Base-by-base conservation (phyloP, 1,284 basidiomycete species). In the Malassezia brasiliensis region DNA sequence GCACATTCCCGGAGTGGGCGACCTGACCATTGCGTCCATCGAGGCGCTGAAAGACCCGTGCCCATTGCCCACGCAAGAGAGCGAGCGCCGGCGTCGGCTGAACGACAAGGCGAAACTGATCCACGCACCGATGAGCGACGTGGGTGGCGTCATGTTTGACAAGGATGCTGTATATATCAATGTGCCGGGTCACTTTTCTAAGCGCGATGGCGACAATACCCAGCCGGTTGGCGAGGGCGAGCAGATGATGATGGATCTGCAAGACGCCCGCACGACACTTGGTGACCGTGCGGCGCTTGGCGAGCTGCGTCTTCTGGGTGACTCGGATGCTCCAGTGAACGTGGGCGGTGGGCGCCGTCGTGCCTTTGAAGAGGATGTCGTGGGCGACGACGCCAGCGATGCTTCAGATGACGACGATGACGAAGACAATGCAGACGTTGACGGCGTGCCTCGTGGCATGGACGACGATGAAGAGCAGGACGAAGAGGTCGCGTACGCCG, bases 121-220 rank as follows among this genome's bases (percentile, higher is more conserved):
- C 7, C 90, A 98, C 76, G 94, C 94, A 7, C 94, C 94, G 1
- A 96, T 98, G 93, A 93, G 88, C 74, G 93, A 96, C 69, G 86
- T 96, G 2, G 93, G 93, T 19, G 94, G 93, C 8, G 84, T 99
- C 59, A 85, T 89, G 78, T 96, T 94, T 72, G 94, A 99, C 79
- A 96, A 96, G 76, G 94, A 98, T 69, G 90, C 91, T 0, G 91
- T 98, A 2, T 99, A 89, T 79, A 87, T 99, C 66, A 96, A 96
- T 70, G 91, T 96, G 3, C 88, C 89, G 3, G 94, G 94, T 1
- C 90, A 82, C 69, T 98, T 98, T 69, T 85, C 88, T 5, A 52
- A 49, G 50, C 74, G 77, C 45, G 76, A 76, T 38, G 75, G 76
- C 50, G 53, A 60, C 41, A 76, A 76, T 39, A 74, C 76, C 53